A percentile compares a stretch with the other conserved stretches of the same genome.
These are phyloP conservation scores for Ligustrum vulgare DNA, from an alignment of 257 asterid species.

Conservation along the genomic window DNA sequence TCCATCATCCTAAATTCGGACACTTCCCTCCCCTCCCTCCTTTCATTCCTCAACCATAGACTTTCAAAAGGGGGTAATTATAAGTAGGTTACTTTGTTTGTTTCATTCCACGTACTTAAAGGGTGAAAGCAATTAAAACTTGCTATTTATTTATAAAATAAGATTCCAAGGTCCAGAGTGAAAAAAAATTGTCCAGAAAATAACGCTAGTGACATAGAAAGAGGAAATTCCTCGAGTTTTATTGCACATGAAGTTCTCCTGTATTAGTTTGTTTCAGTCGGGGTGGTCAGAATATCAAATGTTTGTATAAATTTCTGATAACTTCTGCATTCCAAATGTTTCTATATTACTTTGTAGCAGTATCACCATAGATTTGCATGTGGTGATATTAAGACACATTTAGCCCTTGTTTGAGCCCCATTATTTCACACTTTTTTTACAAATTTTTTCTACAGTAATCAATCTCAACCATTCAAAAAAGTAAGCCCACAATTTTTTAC, in stretches of 20 bases:
- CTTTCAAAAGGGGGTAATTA: slow-evolving; percentile 26
- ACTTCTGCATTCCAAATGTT: not conserved
- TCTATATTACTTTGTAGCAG: not conserved
- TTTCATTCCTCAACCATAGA: slow-evolving; percentile 34
- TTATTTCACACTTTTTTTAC: too few relatives aligned
- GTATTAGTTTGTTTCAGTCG: slow-evolving; percentile 21
- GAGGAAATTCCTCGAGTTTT: slow-evolving; percentile 17
- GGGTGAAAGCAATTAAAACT: slow-evolving; percentile 3
- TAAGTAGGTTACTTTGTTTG: slow-evolving; percentile 5
- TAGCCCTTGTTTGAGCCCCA: too few relatives aligned
- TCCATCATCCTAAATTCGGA: slow-evolving; percentile 63
- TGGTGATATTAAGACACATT: not conserved
- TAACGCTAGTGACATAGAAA: slow-evolving; percentile 23
- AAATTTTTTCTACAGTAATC: too few relatives aligned
- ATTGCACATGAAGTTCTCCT: slow-evolving; percentile 22
- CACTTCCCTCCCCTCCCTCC: slow-evolving; percentile 64
- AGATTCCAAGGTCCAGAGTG: not conserved
- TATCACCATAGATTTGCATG: not conserved
- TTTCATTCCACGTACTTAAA: not conserved
- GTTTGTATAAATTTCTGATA: slow-evolving; percentile 4
- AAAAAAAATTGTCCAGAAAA: not conserved
- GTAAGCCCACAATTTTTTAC: too few relatives aligned
- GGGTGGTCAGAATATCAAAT: slow-evolving; percentile 23
- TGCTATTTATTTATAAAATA: slow-evolving; percentile 19
- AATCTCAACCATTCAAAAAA: too few relatives aligned